Conservation (phyloP, 106 monocot species). For the Dioscorea zingiberensis region DNA sequence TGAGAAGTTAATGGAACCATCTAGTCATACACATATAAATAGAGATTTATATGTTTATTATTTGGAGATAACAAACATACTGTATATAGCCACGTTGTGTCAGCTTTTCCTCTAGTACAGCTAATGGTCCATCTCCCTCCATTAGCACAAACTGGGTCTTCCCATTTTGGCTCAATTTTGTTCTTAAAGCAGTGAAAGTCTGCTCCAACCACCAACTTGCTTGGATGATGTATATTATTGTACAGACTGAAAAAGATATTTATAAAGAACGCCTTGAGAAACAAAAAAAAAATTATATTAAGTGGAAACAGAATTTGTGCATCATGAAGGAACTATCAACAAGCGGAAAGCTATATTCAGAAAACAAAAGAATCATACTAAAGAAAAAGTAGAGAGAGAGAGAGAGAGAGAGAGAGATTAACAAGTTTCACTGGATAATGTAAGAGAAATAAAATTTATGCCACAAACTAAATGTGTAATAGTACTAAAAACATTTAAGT, state of each 20-base stretch:
- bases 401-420: too few relatives aligned
- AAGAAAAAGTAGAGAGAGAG: too few relatives aligned
- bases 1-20: not conserved
- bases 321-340: too few relatives aligned
- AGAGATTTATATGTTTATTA: not conserved
- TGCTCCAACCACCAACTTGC: conserved; percentile 65
- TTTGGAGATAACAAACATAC: conserved; percentile 21
- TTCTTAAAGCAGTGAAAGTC: conserved; percentile 88
- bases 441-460: too few relatives aligned
- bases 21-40: not conserved
- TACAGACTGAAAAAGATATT: conserved; percentile 54
- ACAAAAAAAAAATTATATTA: not conserved
- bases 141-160: conserved; percentile 91
- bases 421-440: too few relatives aligned
- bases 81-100: conserved; percentile 77
- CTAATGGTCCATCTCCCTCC: conserved; percentile 91
- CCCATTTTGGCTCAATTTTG: conserved; percentile 96
- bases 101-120: conserved; percentile 63
- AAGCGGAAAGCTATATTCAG: too few relatives aligned
- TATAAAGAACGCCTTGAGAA: not conserved
- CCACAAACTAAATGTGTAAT: too few relatives aligned
- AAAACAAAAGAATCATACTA: too few relatives aligned
- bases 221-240: conserved; percentile 84
- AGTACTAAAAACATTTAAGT: too few relatives aligned
- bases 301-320: too few relatives aligned